phyloP scores from a whole-genome alignment of 495 filamentous ascomycete species.

The Neurospora discreta region DNA sequence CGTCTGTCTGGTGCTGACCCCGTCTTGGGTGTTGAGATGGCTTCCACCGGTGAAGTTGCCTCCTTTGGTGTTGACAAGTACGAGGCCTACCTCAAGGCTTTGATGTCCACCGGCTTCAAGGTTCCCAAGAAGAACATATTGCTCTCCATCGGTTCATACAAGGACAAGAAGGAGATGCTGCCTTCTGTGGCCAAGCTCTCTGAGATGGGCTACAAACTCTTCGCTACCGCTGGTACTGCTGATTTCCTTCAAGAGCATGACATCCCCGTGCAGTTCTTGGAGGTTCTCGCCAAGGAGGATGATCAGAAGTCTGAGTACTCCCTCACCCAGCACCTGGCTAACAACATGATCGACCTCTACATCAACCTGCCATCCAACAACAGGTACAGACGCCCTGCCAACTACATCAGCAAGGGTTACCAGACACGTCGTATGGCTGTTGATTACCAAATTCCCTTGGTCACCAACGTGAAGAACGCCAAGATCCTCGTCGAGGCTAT shows the following conservation, averaged over 20 bases:
- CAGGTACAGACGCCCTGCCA: conserved; percentile 86
- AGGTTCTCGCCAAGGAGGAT: conserved; percentile 60
- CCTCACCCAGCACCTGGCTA: conserved; percentile 85
- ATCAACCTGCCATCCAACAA: conserved; percentile 99
- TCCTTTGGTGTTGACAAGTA: conserved; percentile 94
- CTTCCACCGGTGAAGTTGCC: conserved; percentile 94
- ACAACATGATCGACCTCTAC: conserved; percentile 95
- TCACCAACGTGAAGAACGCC: conserved; percentile 98
- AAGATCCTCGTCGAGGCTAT: conserved; percentile 95
- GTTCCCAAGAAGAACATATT: conserved; percentile 95
- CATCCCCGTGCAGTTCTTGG: conserved; percentile 81
- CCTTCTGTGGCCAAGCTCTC: conserved; percentile 83
- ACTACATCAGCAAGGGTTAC: conserved; percentile 97
- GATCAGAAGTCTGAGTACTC: conserved; percentile 94
- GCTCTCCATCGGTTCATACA: conserved; percentile 90
- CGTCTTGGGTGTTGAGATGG: conserved; percentile 97
- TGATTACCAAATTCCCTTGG: conserved; percentile 92
- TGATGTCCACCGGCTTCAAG: conserved; percentile 91
- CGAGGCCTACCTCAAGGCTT: conserved; percentile 91
- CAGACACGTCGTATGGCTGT: conserved; percentile 94
- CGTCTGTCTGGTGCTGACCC: conserved; percentile 92
- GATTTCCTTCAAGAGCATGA: conserved; percentile 90
- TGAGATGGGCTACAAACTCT: conserved; percentile 84
- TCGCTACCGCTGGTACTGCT: conserved; percentile 89
- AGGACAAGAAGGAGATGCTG: conserved; percentile 95